phyloP scores from a whole-genome alignment of 106 monocot genomes.

The Dendrobium chrysotoxum region DNA sequence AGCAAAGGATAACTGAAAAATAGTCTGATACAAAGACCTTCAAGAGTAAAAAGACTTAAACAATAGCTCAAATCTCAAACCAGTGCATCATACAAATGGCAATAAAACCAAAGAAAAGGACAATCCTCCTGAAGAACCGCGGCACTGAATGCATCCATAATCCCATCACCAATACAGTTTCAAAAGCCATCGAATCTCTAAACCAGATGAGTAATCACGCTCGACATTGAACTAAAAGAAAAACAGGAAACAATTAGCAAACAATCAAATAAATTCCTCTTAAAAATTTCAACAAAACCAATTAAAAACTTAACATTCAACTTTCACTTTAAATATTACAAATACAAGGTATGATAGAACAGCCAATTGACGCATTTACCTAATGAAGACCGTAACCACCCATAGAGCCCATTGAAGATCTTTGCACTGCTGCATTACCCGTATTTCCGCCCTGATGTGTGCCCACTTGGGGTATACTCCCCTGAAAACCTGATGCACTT shows the following conservation, averaged over 20 bases:
- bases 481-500: conserved; percentile 11
- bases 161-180: conserved; percentile 17
- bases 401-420: conserved; percentile 49
- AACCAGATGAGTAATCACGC: conserved; percentile 24
- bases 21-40: not conserved
- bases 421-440: conserved; percentile 23
- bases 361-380: conserved; percentile 18
- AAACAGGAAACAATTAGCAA: conserved; percentile 17
- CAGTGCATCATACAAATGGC: not conserved
- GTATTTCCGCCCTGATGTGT: conserved; percentile 25
- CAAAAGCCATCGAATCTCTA: conserved; percentile 35
- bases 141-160: conserved; percentile 16
- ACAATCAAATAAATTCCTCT: conserved; percentile 8
- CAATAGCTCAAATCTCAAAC: not conserved
- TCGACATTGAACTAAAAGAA: conserved; percentile 25
- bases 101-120: not conserved
- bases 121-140: not conserved
- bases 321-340: not conserved
- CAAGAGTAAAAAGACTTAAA: not conserved
- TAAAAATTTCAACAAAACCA: not conserved
- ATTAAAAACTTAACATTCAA: not conserved
- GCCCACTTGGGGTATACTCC: conserved; percentile 9
- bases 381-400: conserved; percentile 54
- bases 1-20: not conserved
- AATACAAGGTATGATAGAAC: not conserved